These are phyloP conservation scores for Talaromyces sp. DNA, from an alignment of 2,329 filamentous ascomycete genomes.

Conservation along the genomic window DNA sequence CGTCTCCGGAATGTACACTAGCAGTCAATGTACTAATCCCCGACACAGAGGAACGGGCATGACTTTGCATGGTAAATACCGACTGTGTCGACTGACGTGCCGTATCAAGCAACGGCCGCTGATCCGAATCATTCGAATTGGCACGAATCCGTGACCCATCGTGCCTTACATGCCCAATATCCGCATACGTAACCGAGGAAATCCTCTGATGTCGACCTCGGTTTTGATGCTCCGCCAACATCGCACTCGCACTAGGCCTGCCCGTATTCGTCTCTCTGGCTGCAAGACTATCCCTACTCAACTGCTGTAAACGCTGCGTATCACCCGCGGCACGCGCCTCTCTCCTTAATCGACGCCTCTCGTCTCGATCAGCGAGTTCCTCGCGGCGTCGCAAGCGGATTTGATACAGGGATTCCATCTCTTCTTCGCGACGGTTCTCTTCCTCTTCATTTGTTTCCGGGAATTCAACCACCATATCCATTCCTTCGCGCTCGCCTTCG, in stretches of 20 bases:
- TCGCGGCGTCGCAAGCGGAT: slow-evolving; percentile 74
- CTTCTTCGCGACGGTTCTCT: slow-evolving; percentile 72
- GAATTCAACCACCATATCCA: slow-evolving; percentile 84
- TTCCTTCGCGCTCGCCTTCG: slow-evolving; percentile 86
- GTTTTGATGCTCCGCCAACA: slow-evolving; percentile 44
- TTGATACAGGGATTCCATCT: slow-evolving; percentile 92
- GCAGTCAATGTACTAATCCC: slow-evolving; percentile 13
- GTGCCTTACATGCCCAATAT: slow-evolving; percentile 47
- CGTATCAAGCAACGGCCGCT: slow-evolving; percentile 43
- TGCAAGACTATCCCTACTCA: slow-evolving; percentile 56
- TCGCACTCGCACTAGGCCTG: slow-evolving; percentile 32
- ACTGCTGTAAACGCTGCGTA: slow-evolving; percentile 61
- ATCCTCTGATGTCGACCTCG: slow-evolving; percentile 45
- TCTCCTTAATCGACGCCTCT: slow-evolving; percentile 63
- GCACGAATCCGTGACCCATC: slow-evolving; percentile 49
- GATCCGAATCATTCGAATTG: slow-evolving; percentile 47
- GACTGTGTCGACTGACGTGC: slow-evolving; percentile 27
- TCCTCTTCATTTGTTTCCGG: slow-evolving; percentile 77
- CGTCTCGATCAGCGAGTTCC: slow-evolving; percentile 73
- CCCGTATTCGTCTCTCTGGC: slow-evolving; percentile 43
- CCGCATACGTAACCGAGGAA: slow-evolving; percentile 48
- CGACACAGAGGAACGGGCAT: slow-evolving; percentile 9
- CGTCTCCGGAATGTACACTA: slow-evolving; percentile 11
- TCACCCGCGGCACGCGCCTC: slow-evolving; percentile 73
- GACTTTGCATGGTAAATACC: slow-evolving; percentile 18